These are phyloP conservation scores for Piloderma croceum DNA, from an alignment of 768 basidiomycete species.

Conservation along the genomic window DNA sequence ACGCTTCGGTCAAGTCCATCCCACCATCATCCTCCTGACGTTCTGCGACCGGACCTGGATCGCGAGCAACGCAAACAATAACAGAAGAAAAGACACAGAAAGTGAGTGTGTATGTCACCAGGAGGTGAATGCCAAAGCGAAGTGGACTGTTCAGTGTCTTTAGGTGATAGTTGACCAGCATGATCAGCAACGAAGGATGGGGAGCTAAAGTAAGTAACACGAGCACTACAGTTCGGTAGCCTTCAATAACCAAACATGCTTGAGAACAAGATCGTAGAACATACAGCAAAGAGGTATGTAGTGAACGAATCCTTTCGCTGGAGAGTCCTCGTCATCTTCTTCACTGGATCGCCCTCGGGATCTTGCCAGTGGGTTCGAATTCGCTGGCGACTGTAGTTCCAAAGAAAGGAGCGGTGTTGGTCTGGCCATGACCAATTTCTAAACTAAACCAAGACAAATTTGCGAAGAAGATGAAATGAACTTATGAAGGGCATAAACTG, in stretches of 20 bases:
- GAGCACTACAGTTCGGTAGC: constrained; percentile 29
- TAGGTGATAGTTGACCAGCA: constrained; percentile 66
- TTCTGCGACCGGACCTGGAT: constrained; percentile 61
- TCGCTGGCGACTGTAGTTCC: constrained; percentile 15
- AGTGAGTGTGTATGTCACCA: constrained; percentile 57
- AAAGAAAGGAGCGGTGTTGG: constrained; percentile 24
- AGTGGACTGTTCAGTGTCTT: constrained; percentile 42
- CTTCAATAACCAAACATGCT: constrained; percentile 16
- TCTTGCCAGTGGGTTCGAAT: too few species aligned
- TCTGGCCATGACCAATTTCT: too few species aligned
- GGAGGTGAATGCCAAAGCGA: constrained; percentile 48
- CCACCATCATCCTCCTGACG: constrained; percentile 26
- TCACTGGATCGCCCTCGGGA: too few species aligned
- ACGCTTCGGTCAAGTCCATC: constrained; percentile 53
- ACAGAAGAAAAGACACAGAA: constrained; percentile 70
- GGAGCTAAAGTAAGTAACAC: constrained; percentile 60
- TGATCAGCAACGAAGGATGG: constrained; percentile 65
- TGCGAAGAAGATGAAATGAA: too few species aligned
- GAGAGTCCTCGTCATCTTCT: constrained; percentile 30
- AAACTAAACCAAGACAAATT: too few species aligned
- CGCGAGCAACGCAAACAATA: constrained; percentile 63
- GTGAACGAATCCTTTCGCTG: constrained; percentile 48
- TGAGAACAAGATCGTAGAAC: constrained; percentile 14
- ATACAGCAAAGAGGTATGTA: constrained; percentile 53
- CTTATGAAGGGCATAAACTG: too few species aligned